Evolutionary conservation across 805 yeast species (phyloP).

Genomic region (Metschnikowia continentalis): DNA sequence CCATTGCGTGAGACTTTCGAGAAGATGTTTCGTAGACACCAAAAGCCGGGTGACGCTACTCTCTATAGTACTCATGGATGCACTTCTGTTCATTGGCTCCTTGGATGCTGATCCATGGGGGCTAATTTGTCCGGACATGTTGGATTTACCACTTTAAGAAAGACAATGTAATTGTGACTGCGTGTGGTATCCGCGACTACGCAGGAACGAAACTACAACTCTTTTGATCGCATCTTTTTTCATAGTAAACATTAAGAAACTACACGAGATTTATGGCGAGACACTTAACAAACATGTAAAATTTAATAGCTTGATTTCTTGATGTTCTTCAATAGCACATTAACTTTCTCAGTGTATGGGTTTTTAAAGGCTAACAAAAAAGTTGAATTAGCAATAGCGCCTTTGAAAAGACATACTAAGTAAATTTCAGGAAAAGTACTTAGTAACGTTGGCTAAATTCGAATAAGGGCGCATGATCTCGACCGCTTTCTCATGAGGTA

Average conservation of each 20-base stretch:
- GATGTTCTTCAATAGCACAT: neutral
- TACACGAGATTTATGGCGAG: neutral
- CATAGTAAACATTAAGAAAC: neutral
- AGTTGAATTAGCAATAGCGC: neutral
- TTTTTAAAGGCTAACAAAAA: neutral
- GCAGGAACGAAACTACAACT: neutral
- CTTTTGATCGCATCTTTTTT: neutral
- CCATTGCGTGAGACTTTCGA: conserved; percentile 90
- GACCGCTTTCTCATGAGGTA: conserved; percentile 71
- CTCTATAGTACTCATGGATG: conserved; percentile 54
- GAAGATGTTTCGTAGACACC: conserved; percentile 81
- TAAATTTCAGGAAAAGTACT: conserved; percentile 43
- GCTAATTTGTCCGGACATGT: conserved; percentile 2
- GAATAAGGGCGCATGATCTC: conserved; percentile 58
- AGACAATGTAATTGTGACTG: conserved; percentile 6
- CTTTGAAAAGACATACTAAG: neutral
- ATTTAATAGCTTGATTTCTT: neutral
- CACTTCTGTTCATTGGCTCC: conserved; percentile 7
- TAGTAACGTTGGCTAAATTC: conserved; percentile 56
- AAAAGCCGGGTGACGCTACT: conserved; percentile 73
- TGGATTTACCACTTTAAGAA: neutral
- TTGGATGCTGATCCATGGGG: neutral
- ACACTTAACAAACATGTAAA: neutral
- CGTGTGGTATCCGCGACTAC: neutral
- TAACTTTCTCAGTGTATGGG: neutral